These are phyloP conservation scores for Boletus coccyginus DNA, from an alignment of 768 basidiomycete genomes.

Conservation along the genomic window DNA sequence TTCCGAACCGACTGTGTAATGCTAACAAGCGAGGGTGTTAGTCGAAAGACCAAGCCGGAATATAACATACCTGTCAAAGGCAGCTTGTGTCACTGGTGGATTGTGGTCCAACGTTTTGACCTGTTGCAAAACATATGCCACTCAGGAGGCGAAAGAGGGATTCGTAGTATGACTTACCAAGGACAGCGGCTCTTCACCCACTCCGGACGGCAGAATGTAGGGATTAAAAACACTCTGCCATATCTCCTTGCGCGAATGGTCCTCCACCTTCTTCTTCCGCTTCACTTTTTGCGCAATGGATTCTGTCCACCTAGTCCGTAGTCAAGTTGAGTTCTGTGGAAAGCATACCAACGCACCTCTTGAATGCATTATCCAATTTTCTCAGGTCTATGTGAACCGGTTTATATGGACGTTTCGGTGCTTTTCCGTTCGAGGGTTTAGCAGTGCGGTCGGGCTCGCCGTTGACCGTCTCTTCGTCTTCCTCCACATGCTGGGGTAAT, in stretches of 20 bases:
- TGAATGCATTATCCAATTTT: constrained; percentile 81
- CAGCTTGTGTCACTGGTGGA: constrained; percentile 67
- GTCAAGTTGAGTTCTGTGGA: not conserved
- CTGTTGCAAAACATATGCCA: constrained; percentile 32
- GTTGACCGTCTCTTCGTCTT: constrained; percentile 38
- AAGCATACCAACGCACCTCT: constrained; percentile 45
- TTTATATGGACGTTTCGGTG: constrained; percentile 34
- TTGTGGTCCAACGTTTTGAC: constrained; percentile 81
- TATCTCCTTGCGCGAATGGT: constrained; percentile 67
- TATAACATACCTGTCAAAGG: constrained; percentile 62
- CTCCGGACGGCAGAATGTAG: constrained; percentile 36
- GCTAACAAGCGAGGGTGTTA: constrained; percentile 34
- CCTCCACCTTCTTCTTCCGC: constrained; percentile 68
- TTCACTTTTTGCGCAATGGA: constrained; percentile 84
- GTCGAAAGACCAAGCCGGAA: not conserved
- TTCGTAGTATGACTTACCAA: constrained; percentile 14
- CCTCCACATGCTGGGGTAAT: constrained; percentile 40
- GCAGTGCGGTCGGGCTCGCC: constrained; percentile 25
- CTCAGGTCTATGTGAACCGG: constrained; percentile 75
- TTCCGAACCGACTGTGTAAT: constrained; percentile 60
- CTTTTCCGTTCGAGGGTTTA: constrained; percentile 27
- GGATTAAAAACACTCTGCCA: constrained; percentile 82
- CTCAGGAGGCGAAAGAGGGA: not conserved
- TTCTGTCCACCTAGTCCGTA: constrained; percentile 67
- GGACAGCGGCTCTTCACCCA: constrained; percentile 23